phyloP scores from a whole-genome alignment of 345 rosid species.

The Crucihimalaya himalaica region DNA sequence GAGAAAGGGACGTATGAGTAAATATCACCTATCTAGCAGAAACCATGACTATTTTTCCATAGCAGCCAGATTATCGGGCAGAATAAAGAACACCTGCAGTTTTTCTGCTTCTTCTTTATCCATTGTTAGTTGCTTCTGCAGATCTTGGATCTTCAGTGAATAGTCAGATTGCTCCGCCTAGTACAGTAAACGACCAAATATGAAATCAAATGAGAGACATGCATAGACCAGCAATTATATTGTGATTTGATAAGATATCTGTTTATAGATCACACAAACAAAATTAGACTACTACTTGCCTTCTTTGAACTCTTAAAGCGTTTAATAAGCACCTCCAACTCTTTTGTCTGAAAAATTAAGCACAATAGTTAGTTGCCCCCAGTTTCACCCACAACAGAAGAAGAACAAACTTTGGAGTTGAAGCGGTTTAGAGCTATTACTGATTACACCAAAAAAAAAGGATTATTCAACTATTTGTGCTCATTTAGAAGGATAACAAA shows the following conservation, averaged over 20 bases:
- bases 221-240: slow-evolving; percentile 1
- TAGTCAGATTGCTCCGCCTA: slow-evolving; percentile 85
- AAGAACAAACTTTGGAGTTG: slow-evolving; percentile 9
- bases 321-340: slow-evolving; percentile 73
- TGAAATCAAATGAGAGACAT: slow-evolving; percentile 3
- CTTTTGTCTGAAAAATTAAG: slow-evolving; percentile 55
- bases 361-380: slow-evolving; percentile 4
- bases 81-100: slow-evolving; percentile 56
- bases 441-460: background rate
- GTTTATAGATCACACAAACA: slow-evolving; percentile 15
- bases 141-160: slow-evolving; percentile 75
- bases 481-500: background rate
- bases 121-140: slow-evolving; percentile 84
- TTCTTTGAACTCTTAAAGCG: slow-evolving; percentile 63
- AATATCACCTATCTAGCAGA: slow-evolving; percentile 13
- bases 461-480: background rate
- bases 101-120: slow-evolving; percentile 88
- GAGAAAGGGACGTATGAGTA: slow-evolving; percentile 29
- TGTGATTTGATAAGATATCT: background rate
- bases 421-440: slow-evolving; percentile 9
- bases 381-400: slow-evolving; percentile 10
- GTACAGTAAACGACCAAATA: slow-evolving; percentile 24
- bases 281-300: slow-evolving; percentile 44
- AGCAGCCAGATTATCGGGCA: slow-evolving; percentile 16
- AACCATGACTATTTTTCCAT: background rate